Percentiles rank a stretch among this genome's conserved stretches.
phyloP scores from a whole-genome alignment of 139 green algal genomes.

The Tetradesmus lagerheimii region DNA sequence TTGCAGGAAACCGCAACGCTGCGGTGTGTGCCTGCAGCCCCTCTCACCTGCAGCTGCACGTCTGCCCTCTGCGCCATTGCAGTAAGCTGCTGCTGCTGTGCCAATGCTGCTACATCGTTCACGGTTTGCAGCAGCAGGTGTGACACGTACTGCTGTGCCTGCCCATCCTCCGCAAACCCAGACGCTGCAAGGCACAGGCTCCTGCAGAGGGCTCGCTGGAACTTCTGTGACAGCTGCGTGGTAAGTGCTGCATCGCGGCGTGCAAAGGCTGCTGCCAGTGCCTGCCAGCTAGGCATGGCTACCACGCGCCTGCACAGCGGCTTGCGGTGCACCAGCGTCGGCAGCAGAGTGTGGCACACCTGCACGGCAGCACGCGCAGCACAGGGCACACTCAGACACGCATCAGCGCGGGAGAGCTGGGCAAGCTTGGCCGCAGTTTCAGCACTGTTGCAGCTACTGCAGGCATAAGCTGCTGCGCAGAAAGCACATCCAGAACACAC shows the following conservation, averaged over 20 bases:
- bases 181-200: slow-evolving; percentile 42
- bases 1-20: neutral
- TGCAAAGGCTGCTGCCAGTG: slow-evolving; percentile 62
- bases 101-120: slow-evolving; percentile 48
- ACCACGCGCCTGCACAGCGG: slow-evolving; percentile 56
- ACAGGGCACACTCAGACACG: no score
- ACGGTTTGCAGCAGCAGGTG: slow-evolving; percentile 46
- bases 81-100: slow-evolving; percentile 43
- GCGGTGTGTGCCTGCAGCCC: no score
- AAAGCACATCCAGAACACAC: no score
- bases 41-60: slow-evolving; percentile 41
- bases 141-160: slow-evolving; percentile 36
- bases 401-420: no score
- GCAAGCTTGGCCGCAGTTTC: no score
- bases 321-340: slow-evolving; percentile 65
- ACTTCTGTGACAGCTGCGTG: slow-evolving; percentile 50
- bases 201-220: slow-evolving; percentile 60
- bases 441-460: no score
- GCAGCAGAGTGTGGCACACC: slow-evolving; percentile 67
- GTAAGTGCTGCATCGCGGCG: slow-evolving; percentile 44
- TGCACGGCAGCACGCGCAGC: neutral
- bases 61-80: slow-evolving; percentile 40
- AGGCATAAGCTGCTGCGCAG: no score
- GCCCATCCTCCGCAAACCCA: neutral
- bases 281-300: slow-evolving; percentile 62